Conservation (phyloP, 176 grass and related monocot genomes). For the Hordeum marinum region DNA sequence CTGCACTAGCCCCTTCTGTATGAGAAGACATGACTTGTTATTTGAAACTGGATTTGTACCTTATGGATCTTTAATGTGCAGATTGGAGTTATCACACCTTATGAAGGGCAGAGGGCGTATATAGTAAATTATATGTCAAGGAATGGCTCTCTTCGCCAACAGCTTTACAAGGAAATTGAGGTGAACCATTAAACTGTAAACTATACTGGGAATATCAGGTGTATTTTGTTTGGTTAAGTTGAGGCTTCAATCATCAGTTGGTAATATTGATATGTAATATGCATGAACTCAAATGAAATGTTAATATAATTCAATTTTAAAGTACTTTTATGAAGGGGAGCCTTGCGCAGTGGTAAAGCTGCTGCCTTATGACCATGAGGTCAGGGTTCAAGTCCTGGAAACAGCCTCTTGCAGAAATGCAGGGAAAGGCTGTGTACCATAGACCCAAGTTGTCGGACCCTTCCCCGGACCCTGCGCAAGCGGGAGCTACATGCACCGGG, state of each 20-base stretch:
- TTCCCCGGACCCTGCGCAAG: too few relatives aligned
- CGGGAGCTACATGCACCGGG: too few relatives aligned
- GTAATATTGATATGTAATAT: background rate
- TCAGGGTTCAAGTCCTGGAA: too few relatives aligned
- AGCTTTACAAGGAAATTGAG: constrained; percentile 99
- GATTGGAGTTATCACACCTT: constrained; percentile 99
- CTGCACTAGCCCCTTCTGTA: background rate
- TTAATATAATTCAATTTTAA: background rate
- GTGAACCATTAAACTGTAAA: constrained; percentile 23
- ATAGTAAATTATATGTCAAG: constrained; percentile 99
- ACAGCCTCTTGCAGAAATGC: too few relatives aligned
- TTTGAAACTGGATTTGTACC: background rate
- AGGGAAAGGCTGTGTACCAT: too few relatives aligned
- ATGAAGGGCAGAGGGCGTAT: constrained; percentile 99
- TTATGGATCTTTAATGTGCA: constrained; percentile 37
- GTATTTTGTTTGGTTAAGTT: background rate
- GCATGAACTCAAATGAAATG: background rate
- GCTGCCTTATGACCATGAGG: too few relatives aligned
- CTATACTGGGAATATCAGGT: background rate
- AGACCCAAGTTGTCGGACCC: too few relatives aligned
- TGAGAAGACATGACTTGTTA: background rate
- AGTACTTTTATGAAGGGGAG: background rate
- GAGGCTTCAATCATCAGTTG: background rate
- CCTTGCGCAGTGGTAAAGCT: too few relatives aligned
- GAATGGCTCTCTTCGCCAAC: constrained; percentile 94